Conservation (phyloP, 73 alveolate genomes). For the Paramecium pentaurelia region DNA sequence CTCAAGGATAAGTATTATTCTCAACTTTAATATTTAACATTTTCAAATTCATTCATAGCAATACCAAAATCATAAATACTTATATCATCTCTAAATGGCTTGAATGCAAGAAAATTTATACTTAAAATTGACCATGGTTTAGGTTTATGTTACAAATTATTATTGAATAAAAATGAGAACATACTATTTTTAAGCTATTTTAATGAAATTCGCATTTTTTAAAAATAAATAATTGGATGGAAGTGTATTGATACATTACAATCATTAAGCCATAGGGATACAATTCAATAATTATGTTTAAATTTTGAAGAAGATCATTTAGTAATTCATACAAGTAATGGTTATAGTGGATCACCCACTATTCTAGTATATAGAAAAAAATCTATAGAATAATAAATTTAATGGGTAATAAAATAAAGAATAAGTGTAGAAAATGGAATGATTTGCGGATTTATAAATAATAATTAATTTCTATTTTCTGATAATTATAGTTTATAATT, state of each 20-base stretch:
- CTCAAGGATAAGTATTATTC: neutral
- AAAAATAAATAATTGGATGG: neutral
- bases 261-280: neutral
- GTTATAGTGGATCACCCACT: neutral
- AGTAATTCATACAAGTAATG: neutral
- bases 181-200: neutral
- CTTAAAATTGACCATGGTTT: too few relatives aligned
- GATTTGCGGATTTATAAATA: neutral
- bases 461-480: neutral
- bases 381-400: neutral
- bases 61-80: neutral
- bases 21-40: neutral
- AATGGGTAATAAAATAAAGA: neutral
- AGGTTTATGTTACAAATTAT: neutral
- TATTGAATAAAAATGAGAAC: neutral
- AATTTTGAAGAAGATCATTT: neutral
- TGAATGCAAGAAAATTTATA: neutral
- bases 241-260: neutral
- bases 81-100: neutral
- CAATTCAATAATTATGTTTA: neutral
- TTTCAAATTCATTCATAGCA: neutral
- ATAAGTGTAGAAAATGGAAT: neutral
- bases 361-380: neutral
- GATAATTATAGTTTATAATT: neutral
- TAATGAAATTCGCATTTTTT: too few relatives aligned